These are phyloP conservation scores for Nematodospora valgi DNA, from an alignment of 805 yeast genomes.

Conservation along the genomic window DNA sequence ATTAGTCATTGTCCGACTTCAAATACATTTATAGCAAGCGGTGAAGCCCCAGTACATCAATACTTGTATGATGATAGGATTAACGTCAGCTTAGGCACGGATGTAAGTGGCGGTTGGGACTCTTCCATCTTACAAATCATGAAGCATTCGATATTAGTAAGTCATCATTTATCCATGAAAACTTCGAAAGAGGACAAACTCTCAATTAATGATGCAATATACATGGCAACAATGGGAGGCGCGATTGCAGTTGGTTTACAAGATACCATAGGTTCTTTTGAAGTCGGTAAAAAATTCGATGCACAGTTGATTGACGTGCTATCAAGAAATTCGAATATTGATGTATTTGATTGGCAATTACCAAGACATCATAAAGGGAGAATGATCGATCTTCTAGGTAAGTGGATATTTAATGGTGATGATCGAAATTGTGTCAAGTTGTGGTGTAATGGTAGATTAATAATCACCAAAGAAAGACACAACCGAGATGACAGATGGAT, in stretches of 20 bases:
- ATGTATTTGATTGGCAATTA: slow-evolving; percentile 73
- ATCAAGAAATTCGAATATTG: slow-evolving; percentile 56
- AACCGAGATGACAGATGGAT: slow-evolving; percentile 10
- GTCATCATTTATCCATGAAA: slow-evolving; percentile 41
- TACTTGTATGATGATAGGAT: slow-evolving; percentile 61
- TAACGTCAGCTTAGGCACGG: slow-evolving; percentile 67
- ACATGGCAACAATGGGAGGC: slow-evolving; percentile 86
- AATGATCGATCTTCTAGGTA: slow-evolving; percentile 60
- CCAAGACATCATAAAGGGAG: slow-evolving; percentile 19
- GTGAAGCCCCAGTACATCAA: slow-evolving; percentile 75
- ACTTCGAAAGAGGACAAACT: slow-evolving; percentile 42
- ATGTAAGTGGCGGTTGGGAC: slow-evolving; percentile 42
- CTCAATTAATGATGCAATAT: slow-evolving; percentile 67
- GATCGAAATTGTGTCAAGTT: slow-evolving; percentile 81
- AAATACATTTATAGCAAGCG: slow-evolving; percentile 82
- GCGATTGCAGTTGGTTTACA: slow-evolving; percentile 68
- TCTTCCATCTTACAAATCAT: slow-evolving; percentile 35
- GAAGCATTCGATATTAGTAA: slow-evolving; percentile 33
- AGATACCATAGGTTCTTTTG: slow-evolving; percentile 63
- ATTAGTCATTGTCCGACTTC: slow-evolving; percentile 93
- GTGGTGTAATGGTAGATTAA: slow-evolving; percentile 77
- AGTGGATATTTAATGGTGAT: slow-evolving; percentile 94
- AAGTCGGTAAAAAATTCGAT: slow-evolving; percentile 78
- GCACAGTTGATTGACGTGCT: slow-evolving; percentile 70
- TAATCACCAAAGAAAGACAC: slow-evolving; percentile 38